Evolutionary conservation across 495 filamentous ascomycete genomes (phyloP).

Genomic region (Tuber umbilicatum): DNA sequence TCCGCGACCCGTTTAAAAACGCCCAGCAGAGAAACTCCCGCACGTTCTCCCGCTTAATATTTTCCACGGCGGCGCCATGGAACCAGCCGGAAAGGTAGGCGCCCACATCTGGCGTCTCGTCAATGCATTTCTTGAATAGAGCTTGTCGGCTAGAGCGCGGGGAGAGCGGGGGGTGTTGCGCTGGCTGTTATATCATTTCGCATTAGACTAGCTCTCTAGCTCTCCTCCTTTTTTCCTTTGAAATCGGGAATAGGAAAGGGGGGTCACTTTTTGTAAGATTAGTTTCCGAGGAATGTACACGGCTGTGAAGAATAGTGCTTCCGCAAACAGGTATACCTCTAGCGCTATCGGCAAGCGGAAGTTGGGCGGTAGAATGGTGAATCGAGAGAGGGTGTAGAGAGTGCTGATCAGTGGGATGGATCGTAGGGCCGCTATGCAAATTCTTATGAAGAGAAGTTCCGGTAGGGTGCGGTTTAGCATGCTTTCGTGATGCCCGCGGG

Average conservation of each 20-base stretch:
- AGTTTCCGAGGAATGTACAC: constrained; percentile 50
- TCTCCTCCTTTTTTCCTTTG: background rate
- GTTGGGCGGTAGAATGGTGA: constrained; percentile 37
- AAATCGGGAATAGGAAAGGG: background rate
- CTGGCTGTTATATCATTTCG: constrained; percentile 29
- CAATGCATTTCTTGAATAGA: constrained; percentile 53
- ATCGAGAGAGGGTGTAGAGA: constrained; percentile 45
- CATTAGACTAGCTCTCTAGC: background rate
- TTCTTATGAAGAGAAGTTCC: constrained; percentile 47
- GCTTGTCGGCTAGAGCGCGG: constrained; percentile 44
- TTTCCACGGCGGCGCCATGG: constrained; percentile 51
- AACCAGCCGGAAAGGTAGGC: constrained; percentile 60
- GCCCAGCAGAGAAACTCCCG: constrained; percentile 61
- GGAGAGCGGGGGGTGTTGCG: constrained; percentile 50
- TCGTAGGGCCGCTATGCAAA: constrained; percentile 49
- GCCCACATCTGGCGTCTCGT: constrained; percentile 52
- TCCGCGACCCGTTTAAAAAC: constrained; percentile 49
- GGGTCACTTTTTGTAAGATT: constrained; percentile 11
- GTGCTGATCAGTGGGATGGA: constrained; percentile 52
- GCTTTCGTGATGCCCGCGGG: background rate
- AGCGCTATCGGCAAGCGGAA: constrained; percentile 31
- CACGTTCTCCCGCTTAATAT: constrained; percentile 61
- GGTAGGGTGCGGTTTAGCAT: constrained; percentile 42
- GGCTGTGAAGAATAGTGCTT: constrained; percentile 51
- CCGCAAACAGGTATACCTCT: constrained; percentile 44